A percentile compares a stretch with the other conserved stretches of the same genome.
Evolutionary conservation across 805 yeast genomes (phyloP).

Genomic region (Candida maltosa): DNA sequence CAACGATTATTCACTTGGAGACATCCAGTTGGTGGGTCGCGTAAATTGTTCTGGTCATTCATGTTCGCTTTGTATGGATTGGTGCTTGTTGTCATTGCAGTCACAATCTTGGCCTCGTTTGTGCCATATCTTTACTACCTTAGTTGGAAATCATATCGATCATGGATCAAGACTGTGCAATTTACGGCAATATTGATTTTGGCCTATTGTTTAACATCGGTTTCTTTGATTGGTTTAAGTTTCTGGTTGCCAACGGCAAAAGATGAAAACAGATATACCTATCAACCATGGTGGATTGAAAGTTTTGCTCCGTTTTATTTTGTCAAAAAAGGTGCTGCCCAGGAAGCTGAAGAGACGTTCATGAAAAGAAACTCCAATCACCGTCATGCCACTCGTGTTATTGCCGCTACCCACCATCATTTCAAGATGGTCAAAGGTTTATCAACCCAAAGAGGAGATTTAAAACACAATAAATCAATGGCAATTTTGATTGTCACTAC

Average conservation of each 20-base stretch:
- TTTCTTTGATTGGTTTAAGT: constrained; percentile 47
- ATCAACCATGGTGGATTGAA: constrained; percentile 80
- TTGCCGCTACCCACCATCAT: constrained; percentile 52
- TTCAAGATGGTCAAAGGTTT: constrained; percentile 37
- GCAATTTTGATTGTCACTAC: constrained; percentile 47
- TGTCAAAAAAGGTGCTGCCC: constrained; percentile 52
- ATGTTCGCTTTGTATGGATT: constrained; percentile 50
- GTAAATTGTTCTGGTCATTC: constrained; percentile 43
- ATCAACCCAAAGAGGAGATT: constrained; percentile 36
- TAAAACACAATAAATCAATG: constrained; percentile 54
- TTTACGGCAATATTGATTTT: constrained; percentile 28
- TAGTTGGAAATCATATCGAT: constrained; percentile 22
- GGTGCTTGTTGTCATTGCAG: constrained; percentile 53
- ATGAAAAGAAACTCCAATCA: constrained; percentile 48
- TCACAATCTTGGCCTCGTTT: constrained; percentile 63
- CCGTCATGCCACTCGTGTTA: constrained; percentile 54
- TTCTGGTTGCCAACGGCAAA: constrained; percentile 52
- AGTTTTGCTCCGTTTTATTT: constrained; percentile 58
- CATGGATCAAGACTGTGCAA: constrained; percentile 25
- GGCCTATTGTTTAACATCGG: constrained; percentile 51
- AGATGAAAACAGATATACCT: constrained; percentile 51
- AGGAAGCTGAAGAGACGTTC: constrained; percentile 45
- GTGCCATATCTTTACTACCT: constrained; percentile 59
- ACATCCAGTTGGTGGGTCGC: constrained; percentile 67
- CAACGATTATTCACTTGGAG: constrained; percentile 75